Evolutionary conservation across 345 rosid species (phyloP).

Genomic region (Linum tenue): DNA sequence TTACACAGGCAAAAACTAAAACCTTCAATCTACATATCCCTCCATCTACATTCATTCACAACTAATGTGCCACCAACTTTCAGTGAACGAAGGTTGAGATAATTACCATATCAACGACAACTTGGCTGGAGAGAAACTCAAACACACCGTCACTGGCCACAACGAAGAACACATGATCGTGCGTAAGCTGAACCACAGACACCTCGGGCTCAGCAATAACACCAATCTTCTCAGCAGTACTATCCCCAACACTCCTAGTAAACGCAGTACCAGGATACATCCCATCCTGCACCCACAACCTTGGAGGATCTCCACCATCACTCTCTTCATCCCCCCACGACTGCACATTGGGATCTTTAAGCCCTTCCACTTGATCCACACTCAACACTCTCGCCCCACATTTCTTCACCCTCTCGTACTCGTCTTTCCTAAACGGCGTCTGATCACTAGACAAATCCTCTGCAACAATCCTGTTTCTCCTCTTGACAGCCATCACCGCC

Average conservation of each 20-base stretch:
- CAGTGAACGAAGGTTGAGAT: not conserved
- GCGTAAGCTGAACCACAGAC: constrained; percentile 46
- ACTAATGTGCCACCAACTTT: no score
- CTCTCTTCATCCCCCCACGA: constrained; percentile 84
- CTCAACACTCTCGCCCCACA: constrained; percentile 91
- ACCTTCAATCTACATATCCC: no score
- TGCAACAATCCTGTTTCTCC: constrained; percentile 49
- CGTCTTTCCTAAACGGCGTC: constrained; percentile 90
- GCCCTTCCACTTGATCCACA: constrained; percentile 92
- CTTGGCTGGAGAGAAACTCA: constrained; percentile 89
- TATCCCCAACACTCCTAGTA: constrained; percentile 86
- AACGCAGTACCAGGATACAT: constrained; percentile 97
- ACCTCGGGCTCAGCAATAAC: constrained; percentile 83
- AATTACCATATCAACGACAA: constrained; percentile 76
- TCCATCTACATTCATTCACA: no score
- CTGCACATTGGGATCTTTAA: constrained; percentile 77
- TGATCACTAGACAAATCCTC: constrained; percentile 87
- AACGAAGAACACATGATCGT: constrained; percentile 67
- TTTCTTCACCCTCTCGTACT: constrained; percentile 76
- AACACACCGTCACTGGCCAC: constrained; percentile 97
- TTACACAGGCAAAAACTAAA: not conserved
- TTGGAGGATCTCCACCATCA: constrained; percentile 89
- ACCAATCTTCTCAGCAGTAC: constrained; percentile 77
- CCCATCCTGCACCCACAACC: constrained; percentile 87
- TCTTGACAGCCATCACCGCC: constrained; percentile 72